Evolutionary conservation across 2,329 filamentous ascomycete species (phyloP), one percentile per base, ranked within the genome.

Genomic region (Aspergillus uvarum): DNA sequence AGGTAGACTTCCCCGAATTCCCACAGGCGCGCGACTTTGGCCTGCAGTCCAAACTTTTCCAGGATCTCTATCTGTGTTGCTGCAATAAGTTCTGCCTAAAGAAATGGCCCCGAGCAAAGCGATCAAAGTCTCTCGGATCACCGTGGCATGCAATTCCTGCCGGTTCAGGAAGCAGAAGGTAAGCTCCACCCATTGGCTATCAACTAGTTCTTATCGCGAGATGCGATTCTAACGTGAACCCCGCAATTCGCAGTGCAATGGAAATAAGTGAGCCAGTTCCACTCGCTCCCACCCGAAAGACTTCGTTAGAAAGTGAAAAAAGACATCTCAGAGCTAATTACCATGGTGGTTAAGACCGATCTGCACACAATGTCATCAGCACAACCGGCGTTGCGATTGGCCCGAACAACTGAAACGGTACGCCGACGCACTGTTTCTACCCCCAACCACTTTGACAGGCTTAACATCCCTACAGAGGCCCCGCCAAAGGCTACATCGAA

Each of bases 401-500:
- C 76, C 76, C 5, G 71, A 73, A 52, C 70, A 76, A 48, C 67
- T 76, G 6, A 76, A 75, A 63, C 69, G 75, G 75, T 77, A 67
- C 3, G 66, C 63, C 11, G 5, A 21, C 22, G 22, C n/a, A 31
- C 4, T 10, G 21, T 5, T 21, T 38, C 5, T 22, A 22, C 22
- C 24, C 48, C 4, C 22, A 7, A 2, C 0, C 4, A n/a, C 22
- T 22, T 4, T 5, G 1, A 1, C 5, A 29, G 35, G 26, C 8
- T 53, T 60, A 44, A 54, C 24, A 22, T 2, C 4, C 5, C 19
- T 5, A 26, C 42, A 80, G 79, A 54, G 79, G 79, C 1, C 79
- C 79, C 6, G 74, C 78, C n/a, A 81, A 80, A 61, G 79, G 79
- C 7, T 80, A 81, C 54, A 73, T 77, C 19, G 79, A 80, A 66